Evolutionary conservation across 371 early-diverging fungal genomes (phyloP), one percentile per base, ranked within the genome.

Genomic region (Batrachochytrium dendrobatidis): DNA sequence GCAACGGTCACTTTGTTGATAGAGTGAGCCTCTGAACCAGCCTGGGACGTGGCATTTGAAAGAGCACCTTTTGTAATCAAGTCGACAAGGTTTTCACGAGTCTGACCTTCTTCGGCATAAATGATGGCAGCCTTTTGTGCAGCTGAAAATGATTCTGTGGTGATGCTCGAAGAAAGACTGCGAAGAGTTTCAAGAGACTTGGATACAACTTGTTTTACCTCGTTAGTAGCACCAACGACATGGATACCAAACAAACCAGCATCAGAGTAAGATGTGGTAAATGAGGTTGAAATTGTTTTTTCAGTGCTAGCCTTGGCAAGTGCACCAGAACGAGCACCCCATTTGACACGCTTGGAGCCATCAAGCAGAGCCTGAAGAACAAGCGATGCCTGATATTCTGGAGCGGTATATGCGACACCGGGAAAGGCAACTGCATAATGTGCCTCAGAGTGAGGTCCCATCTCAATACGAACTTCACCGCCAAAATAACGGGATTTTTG

Each of bases 211-310:
- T 66, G 59, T 60, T 88, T 78, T 31, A 86, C 71, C 45, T 79
- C 64, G 34, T 78, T 64, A 49, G 67, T 64, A 22, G 61, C 20
- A 31, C 86, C 82, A 44, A 87, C 83, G 44, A 84, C 74, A 55
- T 86, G 75, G 60, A 95, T 72, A 62, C 94, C 98, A 65, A 95
- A 85, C 55, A 97, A 80, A 63, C 92, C 94, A 57, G 94, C 89
- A 75, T 95, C 95, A 24, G 92, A 86, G 83, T 95, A 95, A 30
- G 87, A 79, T 57, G 83, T 72, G 74, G 86, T 84, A 80, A 97
- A 93, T 44, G 93, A 85, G 65, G 83, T 71, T 58, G 89, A 77
- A 34, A 72, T 49, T 20, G 69, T 66, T 35, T 50, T 35, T 55
- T 85, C 71, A 62, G 80, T 70, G 53, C 89, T 82, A 39, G 85